Evolutionary conservation across 2,329 filamentous ascomycete species (phyloP).

Genomic region (Talaromyces pinophilus): DNA sequence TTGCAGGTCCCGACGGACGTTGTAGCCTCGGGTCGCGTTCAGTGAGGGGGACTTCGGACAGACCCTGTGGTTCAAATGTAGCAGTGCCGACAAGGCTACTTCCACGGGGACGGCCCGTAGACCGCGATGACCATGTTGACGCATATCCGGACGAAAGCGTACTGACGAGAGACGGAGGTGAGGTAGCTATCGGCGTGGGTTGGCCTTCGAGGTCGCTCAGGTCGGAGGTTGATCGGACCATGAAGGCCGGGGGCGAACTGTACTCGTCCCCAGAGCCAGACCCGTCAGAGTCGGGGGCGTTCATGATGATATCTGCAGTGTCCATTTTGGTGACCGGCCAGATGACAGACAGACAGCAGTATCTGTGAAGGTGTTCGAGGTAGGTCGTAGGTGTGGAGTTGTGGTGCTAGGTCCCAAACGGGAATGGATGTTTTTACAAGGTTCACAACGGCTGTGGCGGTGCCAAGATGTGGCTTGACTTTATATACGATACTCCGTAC

Average conservation of each 20-base stretch:
- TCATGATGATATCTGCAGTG: slow-evolving; percentile 42
- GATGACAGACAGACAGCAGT: slow-evolving; percentile 3
- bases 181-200: slow-evolving; percentile 35
- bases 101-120: slow-evolving; percentile 45
- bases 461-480: slow-evolving; percentile 10
- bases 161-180: slow-evolving; percentile 36
- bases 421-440: neutral
- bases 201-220: slow-evolving; percentile 36
- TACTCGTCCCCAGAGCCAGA: slow-evolving; percentile 47
- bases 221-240: slow-evolving; percentile 35
- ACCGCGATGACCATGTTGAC: slow-evolving; percentile 40
- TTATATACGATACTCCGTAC: neutral
- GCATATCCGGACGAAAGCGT: slow-evolving; percentile 29
- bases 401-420: slow-evolving; percentile 6
- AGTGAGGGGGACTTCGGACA: slow-evolving; percentile 33
- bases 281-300: slow-evolving; percentile 42
- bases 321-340: slow-evolving; percentile 40
- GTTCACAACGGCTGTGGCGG: slow-evolving; percentile 11
- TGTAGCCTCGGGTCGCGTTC: slow-evolving; percentile 55
- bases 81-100: slow-evolving; percentile 44
- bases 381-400: neutral
- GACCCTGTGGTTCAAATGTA: slow-evolving; percentile 43
- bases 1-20: slow-evolving; percentile 66
- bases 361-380: neutral
- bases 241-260: slow-evolving; percentile 35